Evolutionary conservation across 164 flowering plant genomes (phyloP), one percentile per base, ranked within the genome.

Genomic region (Buxus sempervirens): DNA sequence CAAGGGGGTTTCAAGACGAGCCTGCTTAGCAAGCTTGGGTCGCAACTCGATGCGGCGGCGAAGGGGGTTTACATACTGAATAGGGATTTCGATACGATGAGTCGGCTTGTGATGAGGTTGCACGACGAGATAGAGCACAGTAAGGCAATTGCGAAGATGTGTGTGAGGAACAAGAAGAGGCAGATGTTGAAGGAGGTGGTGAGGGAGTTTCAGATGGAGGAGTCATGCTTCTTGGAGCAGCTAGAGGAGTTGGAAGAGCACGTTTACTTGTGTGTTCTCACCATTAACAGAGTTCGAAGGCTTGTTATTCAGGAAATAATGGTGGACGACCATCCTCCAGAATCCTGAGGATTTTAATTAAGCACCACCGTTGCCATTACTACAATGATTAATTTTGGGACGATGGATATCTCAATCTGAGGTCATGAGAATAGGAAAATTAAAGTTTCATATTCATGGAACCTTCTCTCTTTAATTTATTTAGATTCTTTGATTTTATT

Each of bases 201-300:
- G 77, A 88, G 66, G 72, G 96, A 90, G 58, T 78, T 91, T 49
- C 55, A 73, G 25, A 68, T 27, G 0, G 80, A 80, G 19, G 85
- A 90, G 23, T 22, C 68, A 15, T 48, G 83, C 51, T 86, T 91
- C 60, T 20, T 84, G 72, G 91, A 94, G 63, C 86, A 90, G 73
- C 42, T 91, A 12, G 81, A 83, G 21, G 98, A 90, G 82, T 82
- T 91, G 62, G 91, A 91, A 61, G 83, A 85, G 45, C 91, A 87
- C 69, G 69, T 85, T 5, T 86, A 82, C 77, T 68, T 94, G 71
- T 88, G 96, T 77, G 82, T 87, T 36, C 82, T 86, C 45, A 89
- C 85, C 56, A 89, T 93, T 18, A 88, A 90, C 66, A 81, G 89
- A 66, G 86, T 91, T 0, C 82, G 95, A 71, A 81, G 83, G 71